phyloP scores from a whole-genome alignment of 2,329 filamentous ascomycete genomes.

The Trichoderma arundinaceum region DNA sequence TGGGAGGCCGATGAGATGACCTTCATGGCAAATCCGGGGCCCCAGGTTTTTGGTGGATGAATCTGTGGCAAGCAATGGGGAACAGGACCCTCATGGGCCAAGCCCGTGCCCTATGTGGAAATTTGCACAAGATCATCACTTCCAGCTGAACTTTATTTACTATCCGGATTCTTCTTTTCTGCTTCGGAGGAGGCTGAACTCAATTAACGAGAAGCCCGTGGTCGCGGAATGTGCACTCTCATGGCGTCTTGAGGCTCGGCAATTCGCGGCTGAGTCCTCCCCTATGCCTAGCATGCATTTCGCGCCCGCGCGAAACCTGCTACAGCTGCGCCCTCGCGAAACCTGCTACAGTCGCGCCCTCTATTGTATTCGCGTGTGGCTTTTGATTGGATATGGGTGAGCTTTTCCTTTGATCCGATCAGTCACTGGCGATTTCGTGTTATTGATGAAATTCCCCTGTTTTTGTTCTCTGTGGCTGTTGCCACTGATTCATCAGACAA shows the following conservation, averaged over 20 bases:
- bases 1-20: conserved; percentile 7
- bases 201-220: conserved; percentile 12
- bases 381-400: background rate
- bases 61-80: conserved; percentile 24
- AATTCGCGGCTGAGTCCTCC: conserved; percentile 24
- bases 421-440: background rate
- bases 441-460: conserved; percentile 1
- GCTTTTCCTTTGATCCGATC: background rate
- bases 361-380: background rate
- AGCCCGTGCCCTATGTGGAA: conserved; percentile 3
- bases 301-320: conserved; percentile 12
- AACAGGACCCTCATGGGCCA: conserved; percentile 8
- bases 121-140: background rate
- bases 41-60: conserved; percentile 26
- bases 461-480: conserved; percentile 17
- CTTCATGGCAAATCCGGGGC: conserved; percentile 24
- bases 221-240: background rate
- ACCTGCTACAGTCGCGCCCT: too few species aligned
- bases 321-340: background rate
- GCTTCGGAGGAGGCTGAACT: conserved; percentile 13
- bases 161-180: background rate
- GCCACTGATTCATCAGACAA: conserved; percentile 13
- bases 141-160: conserved; percentile 1
- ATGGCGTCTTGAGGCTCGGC: conserved; percentile 8
- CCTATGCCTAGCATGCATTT: conserved; percentile 6